phyloP scores from a whole-genome alignment of 345 rosid genomes.

The Punica granatum region DNA sequence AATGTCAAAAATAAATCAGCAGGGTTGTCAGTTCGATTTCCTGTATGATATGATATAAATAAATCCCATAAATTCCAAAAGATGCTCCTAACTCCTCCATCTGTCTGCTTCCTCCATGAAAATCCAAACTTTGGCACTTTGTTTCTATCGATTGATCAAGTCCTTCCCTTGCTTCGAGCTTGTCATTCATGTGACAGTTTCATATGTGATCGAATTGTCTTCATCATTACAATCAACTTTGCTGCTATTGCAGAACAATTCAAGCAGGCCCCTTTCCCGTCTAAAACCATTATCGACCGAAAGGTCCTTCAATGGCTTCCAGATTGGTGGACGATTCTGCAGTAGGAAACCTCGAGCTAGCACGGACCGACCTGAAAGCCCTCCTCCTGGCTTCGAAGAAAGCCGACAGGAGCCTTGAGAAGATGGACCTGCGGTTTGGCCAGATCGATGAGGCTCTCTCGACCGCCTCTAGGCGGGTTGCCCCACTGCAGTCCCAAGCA shows the following conservation, averaged over 20 bases:
- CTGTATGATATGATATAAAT: background rate
- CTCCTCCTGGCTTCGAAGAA: constrained; percentile 27
- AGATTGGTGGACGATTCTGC: constrained; percentile 20
- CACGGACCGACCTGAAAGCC: constrained; percentile 34
- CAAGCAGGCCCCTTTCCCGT: background rate
- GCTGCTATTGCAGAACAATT: background rate
- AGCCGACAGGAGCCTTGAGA: constrained; percentile 25
- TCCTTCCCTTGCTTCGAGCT: background rate
- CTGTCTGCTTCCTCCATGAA: background rate
- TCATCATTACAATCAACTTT: background rate
- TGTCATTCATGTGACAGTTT: background rate
- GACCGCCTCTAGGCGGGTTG: constrained; percentile 34
- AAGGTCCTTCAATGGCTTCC: constrained; percentile 5
- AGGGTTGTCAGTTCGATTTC: background rate
- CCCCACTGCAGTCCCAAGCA: constrained; percentile 48
- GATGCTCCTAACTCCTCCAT: background rate
- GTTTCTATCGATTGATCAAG: background rate
- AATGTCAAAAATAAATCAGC: no score
- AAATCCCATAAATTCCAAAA: background rate
- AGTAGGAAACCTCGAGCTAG: constrained; percentile 27
- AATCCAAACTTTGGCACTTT: background rate
- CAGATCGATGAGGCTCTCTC: constrained; percentile 28
- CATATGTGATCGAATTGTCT: background rate
- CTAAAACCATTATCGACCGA: background rate
- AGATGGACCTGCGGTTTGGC: constrained; percentile 33